Conservation (phyloP, 2,329 filamentous ascomycete species). For the Fusarium heterosporum region DNA sequence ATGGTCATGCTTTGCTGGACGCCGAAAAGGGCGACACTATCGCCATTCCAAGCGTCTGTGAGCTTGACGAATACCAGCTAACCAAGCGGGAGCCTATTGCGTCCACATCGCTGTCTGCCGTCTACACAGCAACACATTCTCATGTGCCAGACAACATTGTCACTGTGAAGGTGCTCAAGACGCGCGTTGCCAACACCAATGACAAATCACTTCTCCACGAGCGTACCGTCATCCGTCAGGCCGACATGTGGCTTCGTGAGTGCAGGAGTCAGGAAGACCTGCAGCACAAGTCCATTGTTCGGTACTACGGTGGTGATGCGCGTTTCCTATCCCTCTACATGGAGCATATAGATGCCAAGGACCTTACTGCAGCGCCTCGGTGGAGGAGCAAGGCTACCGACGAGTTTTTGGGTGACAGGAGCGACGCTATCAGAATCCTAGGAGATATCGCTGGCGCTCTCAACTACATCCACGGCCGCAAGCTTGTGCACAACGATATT, state of each 20-base stretch:
- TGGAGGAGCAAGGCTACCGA: slow-evolving; percentile 64
- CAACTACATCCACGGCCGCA: slow-evolving; percentile 66
- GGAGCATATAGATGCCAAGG: slow-evolving; percentile 69
- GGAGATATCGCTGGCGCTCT: slow-evolving; percentile 66
- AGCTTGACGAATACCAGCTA: slow-evolving; percentile 65
- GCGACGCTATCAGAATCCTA: slow-evolving; percentile 65
- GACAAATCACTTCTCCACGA: slow-evolving; percentile 63
- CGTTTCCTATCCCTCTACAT: slow-evolving; percentile 71
- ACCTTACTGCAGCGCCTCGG: slow-evolving; percentile 61
- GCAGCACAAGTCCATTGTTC: slow-evolving; percentile 68
- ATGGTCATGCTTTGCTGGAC: slow-evolving; percentile 64
- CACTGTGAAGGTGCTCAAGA: slow-evolving; percentile 72
- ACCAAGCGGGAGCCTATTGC: slow-evolving; percentile 69
- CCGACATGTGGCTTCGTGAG: slow-evolving; percentile 70
- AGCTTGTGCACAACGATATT: slow-evolving; percentile 70
- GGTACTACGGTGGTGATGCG: slow-evolving; percentile 69
- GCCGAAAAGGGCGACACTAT: slow-evolving; percentile 62
- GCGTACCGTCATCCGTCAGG: slow-evolving; percentile 68
- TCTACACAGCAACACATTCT: slow-evolving; percentile 67
- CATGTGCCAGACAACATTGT: slow-evolving; percentile 65
- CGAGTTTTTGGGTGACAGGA: slow-evolving; percentile 61
- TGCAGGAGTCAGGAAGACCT: slow-evolving; percentile 67
- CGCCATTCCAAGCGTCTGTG: slow-evolving; percentile 61
- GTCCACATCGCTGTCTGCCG: slow-evolving; percentile 64
- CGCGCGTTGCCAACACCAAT: slow-evolving; percentile 55